These are phyloP conservation scores for Solanum sitiens DNA, from an alignment of 257 asterid species.

Conservation along the genomic window DNA sequence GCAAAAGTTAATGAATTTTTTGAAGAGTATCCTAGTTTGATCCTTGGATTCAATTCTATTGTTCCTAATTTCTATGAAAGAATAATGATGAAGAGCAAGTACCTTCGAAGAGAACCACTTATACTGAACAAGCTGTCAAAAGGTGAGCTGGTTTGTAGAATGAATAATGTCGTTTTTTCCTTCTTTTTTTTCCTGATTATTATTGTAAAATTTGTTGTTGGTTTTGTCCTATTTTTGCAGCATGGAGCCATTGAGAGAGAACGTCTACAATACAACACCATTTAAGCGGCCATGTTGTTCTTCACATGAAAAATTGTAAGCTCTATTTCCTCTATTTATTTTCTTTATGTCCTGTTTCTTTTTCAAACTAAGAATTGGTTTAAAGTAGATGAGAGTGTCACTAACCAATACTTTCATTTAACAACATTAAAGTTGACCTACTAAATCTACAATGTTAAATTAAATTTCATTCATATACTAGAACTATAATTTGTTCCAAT, in stretches of 20 bases:
- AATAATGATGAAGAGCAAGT: conserved; percentile 70
- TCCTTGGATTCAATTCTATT: conserved; percentile 84
- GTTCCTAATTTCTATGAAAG: conserved; percentile 89
- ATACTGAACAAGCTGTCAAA: no score
- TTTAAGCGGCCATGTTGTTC: conserved; percentile 60
- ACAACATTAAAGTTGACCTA: not conserved
- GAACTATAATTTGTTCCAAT: no score
- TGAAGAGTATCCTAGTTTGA: conserved; percentile 74
- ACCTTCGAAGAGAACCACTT: conserved; percentile 17
- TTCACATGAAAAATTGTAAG: conserved; percentile 74
- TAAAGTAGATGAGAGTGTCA: not conserved
- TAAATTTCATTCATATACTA: no score
- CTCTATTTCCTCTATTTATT: not conserved
- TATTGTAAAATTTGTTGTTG: conserved; percentile 2
- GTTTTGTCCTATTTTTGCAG: conserved; percentile 11
- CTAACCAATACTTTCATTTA: not conserved
- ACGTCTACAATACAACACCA: conserved; percentile 47
- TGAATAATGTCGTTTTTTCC: no score
- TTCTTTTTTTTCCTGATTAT: not conserved
- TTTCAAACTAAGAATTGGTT: not conserved
- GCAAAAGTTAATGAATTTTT: conserved; percentile 80
- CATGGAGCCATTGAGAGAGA: conserved; percentile 76
- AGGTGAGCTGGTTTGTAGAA: no score
- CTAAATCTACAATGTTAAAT: no score
- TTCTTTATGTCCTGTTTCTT: not conserved